phyloP scores from a whole-genome alignment of 352 stramenopile species.

The Blastocystis sp. region DNA sequence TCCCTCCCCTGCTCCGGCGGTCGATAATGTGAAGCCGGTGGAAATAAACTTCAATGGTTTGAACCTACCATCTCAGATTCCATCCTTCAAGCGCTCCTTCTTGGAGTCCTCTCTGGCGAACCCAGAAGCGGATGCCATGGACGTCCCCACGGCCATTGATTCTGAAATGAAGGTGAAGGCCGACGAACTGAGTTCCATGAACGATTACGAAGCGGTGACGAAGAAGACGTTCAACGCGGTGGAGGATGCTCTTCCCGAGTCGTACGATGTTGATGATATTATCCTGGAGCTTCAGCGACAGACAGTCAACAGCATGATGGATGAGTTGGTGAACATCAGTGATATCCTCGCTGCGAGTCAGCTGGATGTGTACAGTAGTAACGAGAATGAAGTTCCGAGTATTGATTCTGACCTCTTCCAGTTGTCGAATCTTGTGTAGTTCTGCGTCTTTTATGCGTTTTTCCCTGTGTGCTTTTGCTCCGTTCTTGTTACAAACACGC shows the following conservation, averaged over 20 bases:
- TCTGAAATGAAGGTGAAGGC: conserved; percentile 39
- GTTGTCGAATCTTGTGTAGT: not conserved
- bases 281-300: conserved; percentile 66
- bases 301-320: conserved; percentile 67
- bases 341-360: conserved; percentile 65
- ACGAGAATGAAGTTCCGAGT: not conserved
- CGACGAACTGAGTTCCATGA: conserved; percentile 67
- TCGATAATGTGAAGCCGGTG: not conserved
- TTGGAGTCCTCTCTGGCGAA: not conserved
- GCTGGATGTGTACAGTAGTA: conserved; percentile 46
- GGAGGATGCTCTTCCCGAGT: conserved; percentile 20
- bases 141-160: not conserved
- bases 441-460: not conserved
- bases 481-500: conserved; percentile 51
- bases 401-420: not conserved
- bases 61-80: not conserved
- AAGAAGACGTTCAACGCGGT: conserved; percentile 38
- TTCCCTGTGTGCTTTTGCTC: conserved; percentile 5
- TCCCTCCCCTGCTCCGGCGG: not conserved
- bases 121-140: not conserved
- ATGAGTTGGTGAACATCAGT: conserved; percentile 64
- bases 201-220: conserved; percentile 56
- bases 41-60: not conserved
- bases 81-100: not conserved
- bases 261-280: conserved; percentile 31